A percentile compares a stretch with the other conserved stretches of the same genome.
Conservation (phyloP, 805 yeast genomes). For the Yarrowia keelungensis region DNA sequence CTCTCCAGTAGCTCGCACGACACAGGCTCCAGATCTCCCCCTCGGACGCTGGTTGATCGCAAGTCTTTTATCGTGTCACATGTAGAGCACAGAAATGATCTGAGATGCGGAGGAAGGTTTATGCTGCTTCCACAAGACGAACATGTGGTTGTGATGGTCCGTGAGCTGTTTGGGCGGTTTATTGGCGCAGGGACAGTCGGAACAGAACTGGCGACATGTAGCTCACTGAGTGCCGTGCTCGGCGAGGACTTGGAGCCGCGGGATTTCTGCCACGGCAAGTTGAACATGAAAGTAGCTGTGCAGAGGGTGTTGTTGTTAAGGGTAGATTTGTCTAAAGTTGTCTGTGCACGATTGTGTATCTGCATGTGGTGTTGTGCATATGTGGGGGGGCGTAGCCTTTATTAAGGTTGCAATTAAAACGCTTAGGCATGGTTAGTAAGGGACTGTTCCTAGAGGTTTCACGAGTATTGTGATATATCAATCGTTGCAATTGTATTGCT, state of each 20-base stretch:
- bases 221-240: slow-evolving; percentile 11
- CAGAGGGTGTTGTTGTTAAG: background rate
- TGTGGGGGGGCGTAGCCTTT: background rate
- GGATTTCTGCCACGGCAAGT: slow-evolving; percentile 36
- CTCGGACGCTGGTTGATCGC: slow-evolving; percentile 22
- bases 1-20: background rate
- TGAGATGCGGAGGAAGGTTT: slow-evolving; percentile 7
- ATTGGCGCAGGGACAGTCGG: background rate
- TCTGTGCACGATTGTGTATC: slow-evolving; percentile 19
- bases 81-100: slow-evolving; percentile 23
- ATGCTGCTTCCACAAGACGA: slow-evolving; percentile 21
- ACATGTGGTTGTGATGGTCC: slow-evolving; percentile 11
- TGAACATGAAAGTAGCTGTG: slow-evolving; percentile 16
- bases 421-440: too few species aligned
- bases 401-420: background rate
- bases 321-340: too few species aligned
- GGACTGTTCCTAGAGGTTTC: too few species aligned
- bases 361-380: slow-evolving; percentile 19
- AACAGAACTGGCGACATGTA: slow-evolving; percentile 14
- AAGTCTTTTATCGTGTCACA: slow-evolving; percentile 21
- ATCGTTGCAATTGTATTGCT: too few species aligned
- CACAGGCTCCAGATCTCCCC: slow-evolving; percentile 7
- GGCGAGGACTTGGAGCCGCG: slow-evolving; percentile 26
- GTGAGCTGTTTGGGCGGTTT: slow-evolving; percentile 6
- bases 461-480: too few species aligned